A percentile compares a stretch with the other conserved stretches of the same genome.
phyloP scores from a whole-genome alignment of 2,329 filamentous ascomycete genomes.

The Cordyceps militaris region DNA sequence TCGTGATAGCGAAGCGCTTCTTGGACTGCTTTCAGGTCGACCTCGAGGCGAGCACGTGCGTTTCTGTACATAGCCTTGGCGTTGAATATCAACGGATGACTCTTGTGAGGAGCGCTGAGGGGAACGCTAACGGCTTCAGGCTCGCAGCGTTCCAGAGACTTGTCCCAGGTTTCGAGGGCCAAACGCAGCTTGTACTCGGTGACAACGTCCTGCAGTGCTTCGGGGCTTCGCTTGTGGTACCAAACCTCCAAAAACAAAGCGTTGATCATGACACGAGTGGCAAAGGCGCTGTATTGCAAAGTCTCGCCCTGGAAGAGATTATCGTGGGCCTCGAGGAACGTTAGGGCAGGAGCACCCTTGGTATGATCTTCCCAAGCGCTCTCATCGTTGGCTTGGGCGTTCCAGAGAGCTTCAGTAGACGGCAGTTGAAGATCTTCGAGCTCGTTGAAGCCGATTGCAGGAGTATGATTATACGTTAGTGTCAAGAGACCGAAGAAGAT shows the following conservation, averaged over 20 bases:
- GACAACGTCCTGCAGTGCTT: slow-evolving; percentile 92
- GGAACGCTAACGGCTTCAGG: slow-evolving; percentile 83
- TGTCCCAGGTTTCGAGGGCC: slow-evolving; percentile 98
- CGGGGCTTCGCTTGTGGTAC: slow-evolving; percentile 98
- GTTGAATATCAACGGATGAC: slow-evolving; percentile 95
- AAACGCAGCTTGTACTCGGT: slow-evolving; percentile 96
- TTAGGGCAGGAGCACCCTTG: slow-evolving; percentile 63
- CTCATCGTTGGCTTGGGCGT: slow-evolving; percentile 71
- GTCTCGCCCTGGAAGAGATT: slow-evolving; percentile 91
- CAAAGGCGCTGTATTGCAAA: slow-evolving; percentile 90
- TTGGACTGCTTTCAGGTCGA: slow-evolving; percentile 92
- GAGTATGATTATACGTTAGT: slow-evolving; percentile 94
- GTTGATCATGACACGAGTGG: slow-evolving; percentile 97
- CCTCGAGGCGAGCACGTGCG: slow-evolving; percentile 82
- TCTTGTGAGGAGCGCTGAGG: slow-evolving; percentile 89
- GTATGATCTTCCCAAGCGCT: slow-evolving; percentile 77
- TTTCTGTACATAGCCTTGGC: slow-evolving; percentile 96
- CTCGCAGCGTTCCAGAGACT: slow-evolving; percentile 87
- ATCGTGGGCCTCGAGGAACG: slow-evolving; percentile 90
- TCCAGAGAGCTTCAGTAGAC: slow-evolving; percentile 92
- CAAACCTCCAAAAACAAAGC: slow-evolving; percentile 96
- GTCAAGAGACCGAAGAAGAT: slow-evolving; percentile 97
- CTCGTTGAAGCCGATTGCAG: slow-evolving; percentile 96
- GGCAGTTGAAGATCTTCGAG: slow-evolving; percentile 90
- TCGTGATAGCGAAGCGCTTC: slow-evolving; percentile 96